Base-by-base conservation (phyloP, 768 basidiomycete genomes). In the Suillus tomentosus region DNA sequence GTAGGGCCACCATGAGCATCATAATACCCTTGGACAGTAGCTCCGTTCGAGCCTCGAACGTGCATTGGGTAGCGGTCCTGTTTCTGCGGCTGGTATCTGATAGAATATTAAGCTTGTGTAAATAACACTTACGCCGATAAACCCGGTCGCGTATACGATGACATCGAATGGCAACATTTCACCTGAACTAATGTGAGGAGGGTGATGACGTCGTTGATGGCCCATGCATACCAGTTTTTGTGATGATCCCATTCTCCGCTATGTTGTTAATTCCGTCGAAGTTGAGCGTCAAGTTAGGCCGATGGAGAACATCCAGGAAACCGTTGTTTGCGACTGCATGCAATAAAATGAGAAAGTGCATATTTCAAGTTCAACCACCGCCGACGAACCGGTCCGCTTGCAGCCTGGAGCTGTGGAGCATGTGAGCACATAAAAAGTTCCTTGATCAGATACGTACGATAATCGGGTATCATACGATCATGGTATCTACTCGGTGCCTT, bases 391-490 rank as follows among this genome's bases (percentile, higher is more conserved):
- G 22, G 62, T 80, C 45, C 89, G 81, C 72, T 87, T 88, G 71
- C 87, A 89, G 24, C 87, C 87, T 37, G 84, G 81, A 42, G 83
- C 87, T 86, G 54, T 40, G 27, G 37, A 34, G 7, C 5, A 55
- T 31, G 14, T 63, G 14, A 61, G 40, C 10, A 48, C 31, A n/a
- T 14, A 15, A 7, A 1, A 45, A 15, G 58, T 34, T 40, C 13
- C 34, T 17, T 31, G 8, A 42, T 27, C 47, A 39, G 27, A 64
- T 65, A 71, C 83, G 50, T 70, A 85, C 86, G 76, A 76, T 84
- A 85, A 11, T 76, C 73, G 5, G 88, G 88, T 62, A 81, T 82
- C 56, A 90, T 71, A 50, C 77, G 71, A 24, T 79, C 71, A 42
- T 77, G 72, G 65, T 84, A 79, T 62, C 82, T 79, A 66, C 80